phyloP scores from a whole-genome alignment of 1,284 basidiomycete species.

The Rhizoctonia solani region DNA sequence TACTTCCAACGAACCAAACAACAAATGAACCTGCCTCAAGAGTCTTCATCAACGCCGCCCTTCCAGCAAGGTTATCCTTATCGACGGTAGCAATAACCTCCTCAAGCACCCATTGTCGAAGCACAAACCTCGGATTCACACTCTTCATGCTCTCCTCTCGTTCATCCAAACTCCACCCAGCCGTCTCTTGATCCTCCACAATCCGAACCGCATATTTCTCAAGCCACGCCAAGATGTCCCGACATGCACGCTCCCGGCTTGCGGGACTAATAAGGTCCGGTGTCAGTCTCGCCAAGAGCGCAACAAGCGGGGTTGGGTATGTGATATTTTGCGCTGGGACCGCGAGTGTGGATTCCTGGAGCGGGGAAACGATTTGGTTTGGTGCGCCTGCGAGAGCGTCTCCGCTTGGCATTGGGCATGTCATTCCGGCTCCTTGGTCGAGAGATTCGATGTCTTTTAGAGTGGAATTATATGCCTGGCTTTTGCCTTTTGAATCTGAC shows the following conservation, averaged over 20 bases:
- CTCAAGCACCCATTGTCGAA: constrained; percentile 92
- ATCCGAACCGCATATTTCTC: constrained; percentile 65
- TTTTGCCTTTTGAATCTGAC: background rate
- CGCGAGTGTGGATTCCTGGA: background rate
- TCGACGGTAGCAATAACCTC: constrained; percentile 80
- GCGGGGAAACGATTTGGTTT: background rate
- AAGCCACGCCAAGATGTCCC: constrained; percentile 59
- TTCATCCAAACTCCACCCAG: constrained; percentile 44
- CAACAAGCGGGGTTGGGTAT: background rate
- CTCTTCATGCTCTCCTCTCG: constrained; percentile 50
- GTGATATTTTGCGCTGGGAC: background rate
- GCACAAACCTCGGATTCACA: constrained; percentile 84
- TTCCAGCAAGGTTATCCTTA: constrained; percentile 60
- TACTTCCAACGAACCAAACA: constrained; percentile 34
- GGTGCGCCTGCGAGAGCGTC: background rate
- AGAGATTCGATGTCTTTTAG: constrained; percentile 5
- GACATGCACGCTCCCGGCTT: constrained; percentile 11
- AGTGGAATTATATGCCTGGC: background rate
- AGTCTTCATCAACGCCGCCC: constrained; percentile 69
- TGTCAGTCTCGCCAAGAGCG: constrained; percentile 5
- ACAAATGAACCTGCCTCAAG: constrained; percentile 59
- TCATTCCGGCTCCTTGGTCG: background rate
- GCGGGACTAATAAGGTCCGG: constrained; percentile 3
- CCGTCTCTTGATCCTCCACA: constrained; percentile 54
- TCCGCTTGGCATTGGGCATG: constrained; percentile 8